Evolutionary conservation across 306 rosid species (phyloP), one percentile per base, ranked within the genome.

Genomic region (Canavalia gladiata): DNA sequence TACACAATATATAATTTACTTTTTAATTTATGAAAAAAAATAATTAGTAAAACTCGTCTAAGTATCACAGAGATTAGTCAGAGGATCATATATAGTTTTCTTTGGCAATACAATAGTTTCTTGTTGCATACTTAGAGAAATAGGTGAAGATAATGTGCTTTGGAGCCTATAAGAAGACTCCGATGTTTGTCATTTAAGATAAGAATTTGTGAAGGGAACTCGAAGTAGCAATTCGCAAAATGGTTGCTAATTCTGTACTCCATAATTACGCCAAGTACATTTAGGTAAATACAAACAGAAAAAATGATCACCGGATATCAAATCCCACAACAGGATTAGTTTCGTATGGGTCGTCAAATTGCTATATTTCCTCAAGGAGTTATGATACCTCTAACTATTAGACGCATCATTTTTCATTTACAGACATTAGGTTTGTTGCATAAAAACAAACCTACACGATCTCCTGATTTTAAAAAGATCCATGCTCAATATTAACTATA

Each of bases 391-490:
- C 0, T 10, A 57, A 30, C 45, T 12, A 43, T 58, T 42, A 31
- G 45, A 7, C 9, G 31, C 42, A 6, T 57, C 25, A 35, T 25
- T 28, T 59, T 11, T 35, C 56, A 49, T 60, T 65, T 39, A 56
- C 34, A 50, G 35, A 60, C 12, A 28, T 12, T 18, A 18, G 43
- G 7, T 64, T 73, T 52, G 18, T 2, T 6, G 30, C 57, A 13
- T 58, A 31, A 29, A 4, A 51, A 57, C 28, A 60, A 49, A 18
- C 30, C 46, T 51, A 46, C 52, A 37, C 6, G 29, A n/a, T 60
- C 34, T 70, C 35, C 68, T 73, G 39, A 50, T 76, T 59, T 69
- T 47, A 49, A 63, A 41, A 68, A 47, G 72, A 31, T 4, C 8
- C 52, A 29, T 54, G 46, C 8, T 62, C 54, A 75, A 63, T 54